Evolutionary conservation across 306 rosid genomes (phyloP), one percentile per base, ranked within the genome.

Genomic region (Pueraria montana): DNA sequence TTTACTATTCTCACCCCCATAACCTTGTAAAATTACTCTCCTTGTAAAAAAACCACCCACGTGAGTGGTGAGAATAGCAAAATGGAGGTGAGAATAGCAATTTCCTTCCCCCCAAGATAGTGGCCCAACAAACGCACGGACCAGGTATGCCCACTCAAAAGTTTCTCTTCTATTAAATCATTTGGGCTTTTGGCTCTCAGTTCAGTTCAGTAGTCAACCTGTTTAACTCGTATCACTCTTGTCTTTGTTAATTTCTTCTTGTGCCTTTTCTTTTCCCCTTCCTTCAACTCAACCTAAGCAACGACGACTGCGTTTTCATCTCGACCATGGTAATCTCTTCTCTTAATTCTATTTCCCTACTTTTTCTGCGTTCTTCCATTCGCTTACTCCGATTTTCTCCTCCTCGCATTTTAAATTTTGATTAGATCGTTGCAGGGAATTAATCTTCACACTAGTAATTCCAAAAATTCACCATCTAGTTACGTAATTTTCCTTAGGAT

Each of bases 321-420:
- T 13, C 67, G 34, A 11, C 70, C 24, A 85, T 85, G 88, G 87
- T 85, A 75, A 34, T n/a, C 21, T 11, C 4, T 40, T 24, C 18
- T 45, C 63, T 68, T 26, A 18, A 36, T 24, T 53, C 8, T 6
- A 67, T 67, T 17, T 8, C 26, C 48, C 0, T 53, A 2, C 30
- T 8, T 58, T 18, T 43, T 73, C 20, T 11, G 4, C 53, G 7
- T 38, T 36, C 23, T 75, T 52, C 27, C 11, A 23, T 81, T 72
- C 5, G 12, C 21, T 80, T 26, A 24, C 59, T 23, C 27, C 27
- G 38, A 49, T 78, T 71, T 69, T 76, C 36, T 74, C 48, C 30
- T 11, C 27, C 24, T 2, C 63, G 52, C 7, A n/a, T 55, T 83
- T 83, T 14, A 2, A 11, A 61, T 71, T 62, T 12, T 5, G 50